These are phyloP conservation scores for Daldinia grandis DNA, from an alignment of 495 filamentous ascomycete genomes.

Conservation along the genomic window DNA sequence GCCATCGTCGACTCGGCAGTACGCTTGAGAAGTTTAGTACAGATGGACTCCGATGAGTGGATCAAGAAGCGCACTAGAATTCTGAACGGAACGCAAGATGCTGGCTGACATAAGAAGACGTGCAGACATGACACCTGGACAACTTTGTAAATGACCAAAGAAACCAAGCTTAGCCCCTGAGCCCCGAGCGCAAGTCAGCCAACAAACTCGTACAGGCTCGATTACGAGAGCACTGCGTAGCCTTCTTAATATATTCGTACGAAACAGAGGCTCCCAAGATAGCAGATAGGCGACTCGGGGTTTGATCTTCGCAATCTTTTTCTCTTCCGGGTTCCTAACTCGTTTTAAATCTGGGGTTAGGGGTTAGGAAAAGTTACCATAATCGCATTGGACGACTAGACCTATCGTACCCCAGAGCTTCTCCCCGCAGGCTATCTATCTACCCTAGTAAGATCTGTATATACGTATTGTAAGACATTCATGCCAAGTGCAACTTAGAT, in stretches of 20 bases:
- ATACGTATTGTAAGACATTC: slow-evolving; percentile 14
- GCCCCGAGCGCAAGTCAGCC: slow-evolving; percentile 7
- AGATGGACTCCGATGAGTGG: slow-evolving; percentile 41
- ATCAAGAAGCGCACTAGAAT: slow-evolving; percentile 42
- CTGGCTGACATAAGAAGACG: slow-evolving; percentile 38
- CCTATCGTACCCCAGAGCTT: slow-evolving; percentile 26
- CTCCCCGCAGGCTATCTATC: slow-evolving; percentile 38
- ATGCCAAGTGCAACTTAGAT: slow-evolving; percentile 16
- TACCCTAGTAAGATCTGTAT: slow-evolving; percentile 23
- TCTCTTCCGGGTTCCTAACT: slow-evolving; percentile 11
- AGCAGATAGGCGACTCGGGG: slow-evolving; percentile 6
- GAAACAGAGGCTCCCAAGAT: background rate
- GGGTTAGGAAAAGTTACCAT: slow-evolving; percentile 14
- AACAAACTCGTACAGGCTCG: background rate
- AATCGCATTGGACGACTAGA: slow-evolving; percentile 6
- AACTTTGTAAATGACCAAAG: background rate
- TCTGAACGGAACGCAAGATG: slow-evolving; percentile 35
- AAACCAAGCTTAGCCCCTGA: slow-evolving; percentile 27
- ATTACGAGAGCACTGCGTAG: slow-evolving; percentile 26
- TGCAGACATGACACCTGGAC: slow-evolving; percentile 1
- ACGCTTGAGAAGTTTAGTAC: slow-evolving; percentile 28
- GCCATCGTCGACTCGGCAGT: slow-evolving; percentile 37
- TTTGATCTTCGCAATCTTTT: slow-evolving; percentile 20
- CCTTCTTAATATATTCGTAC: background rate
- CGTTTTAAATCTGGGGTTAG: slow-evolving; percentile 39